Conservation (phyloP, 345 rosid genomes). For the Limnanthes douglasii region DNA sequence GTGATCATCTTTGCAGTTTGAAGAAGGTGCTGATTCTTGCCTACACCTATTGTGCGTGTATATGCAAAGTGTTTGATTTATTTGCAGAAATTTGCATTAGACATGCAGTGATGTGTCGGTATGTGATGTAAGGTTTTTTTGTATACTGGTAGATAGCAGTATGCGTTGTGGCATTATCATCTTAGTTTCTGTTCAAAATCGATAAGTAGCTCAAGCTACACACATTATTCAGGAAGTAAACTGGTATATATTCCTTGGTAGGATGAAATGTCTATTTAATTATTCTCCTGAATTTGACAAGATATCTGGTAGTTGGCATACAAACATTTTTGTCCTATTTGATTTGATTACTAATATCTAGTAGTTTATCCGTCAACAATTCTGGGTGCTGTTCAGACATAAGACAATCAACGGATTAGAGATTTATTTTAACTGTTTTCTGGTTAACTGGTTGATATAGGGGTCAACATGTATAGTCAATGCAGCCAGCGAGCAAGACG, state of each 20-base stretch:
- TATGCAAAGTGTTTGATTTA: not conserved
- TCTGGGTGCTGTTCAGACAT: too few species aligned
- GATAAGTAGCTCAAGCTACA: too few species aligned
- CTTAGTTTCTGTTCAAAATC: too few species aligned
- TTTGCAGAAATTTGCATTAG: constrained; percentile 2
- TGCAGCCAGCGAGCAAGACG: constrained; percentile 90
- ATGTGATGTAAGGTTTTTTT: not conserved
- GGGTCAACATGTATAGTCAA: constrained; percentile 82
- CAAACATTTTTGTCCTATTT: too few species aligned
- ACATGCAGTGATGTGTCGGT: not conserved
- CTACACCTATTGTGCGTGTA: not conserved
- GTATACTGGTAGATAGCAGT: not conserved
- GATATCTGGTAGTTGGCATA: too few species aligned
- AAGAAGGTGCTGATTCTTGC: constrained; percentile 34
- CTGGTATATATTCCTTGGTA: too few species aligned
- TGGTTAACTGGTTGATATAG: constrained; percentile 24
- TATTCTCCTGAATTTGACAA: too few species aligned
- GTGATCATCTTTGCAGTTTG: constrained; percentile 57
- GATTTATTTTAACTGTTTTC: constrained; percentile 7
- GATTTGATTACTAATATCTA: too few species aligned
- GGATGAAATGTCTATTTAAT: too few species aligned
- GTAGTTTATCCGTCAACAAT: too few species aligned
- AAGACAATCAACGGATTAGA: not conserved
- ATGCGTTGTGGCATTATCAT: too few species aligned
- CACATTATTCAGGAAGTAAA: too few species aligned